Evolutionary conservation across 345 rosid genomes (phyloP).

Genomic region (Punica granatum): DNA sequence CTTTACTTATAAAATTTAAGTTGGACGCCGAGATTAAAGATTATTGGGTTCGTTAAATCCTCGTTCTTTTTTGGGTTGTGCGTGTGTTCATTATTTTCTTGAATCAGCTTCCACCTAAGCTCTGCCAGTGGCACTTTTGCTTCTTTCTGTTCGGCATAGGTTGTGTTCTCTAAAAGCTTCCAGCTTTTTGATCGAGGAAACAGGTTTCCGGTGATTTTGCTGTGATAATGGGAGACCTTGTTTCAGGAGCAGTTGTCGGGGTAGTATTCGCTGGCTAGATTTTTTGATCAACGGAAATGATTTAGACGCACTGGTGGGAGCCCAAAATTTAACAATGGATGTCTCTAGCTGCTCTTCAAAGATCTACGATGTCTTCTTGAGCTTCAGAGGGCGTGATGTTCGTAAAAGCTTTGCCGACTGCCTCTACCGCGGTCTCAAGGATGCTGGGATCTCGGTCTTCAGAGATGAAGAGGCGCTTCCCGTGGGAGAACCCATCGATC

Average conservation of each 20-base stretch:
- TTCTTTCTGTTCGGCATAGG: background rate
- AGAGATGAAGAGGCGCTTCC: conserved; percentile 8
- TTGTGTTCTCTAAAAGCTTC: background rate
- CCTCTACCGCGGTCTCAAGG: conserved; percentile 3
- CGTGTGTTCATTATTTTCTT: background rate
- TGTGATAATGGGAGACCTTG: background rate
- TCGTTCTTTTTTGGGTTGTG: background rate
- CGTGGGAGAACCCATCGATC: background rate
- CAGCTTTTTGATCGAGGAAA: background rate
- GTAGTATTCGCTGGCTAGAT: background rate
- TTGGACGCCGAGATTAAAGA: no score
- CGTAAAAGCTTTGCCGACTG: conserved; percentile 6
- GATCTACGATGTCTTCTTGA: conserved; percentile 13
- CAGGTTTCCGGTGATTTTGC: background rate
- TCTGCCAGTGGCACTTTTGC: background rate
- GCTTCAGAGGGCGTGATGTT: conserved; percentile 6
- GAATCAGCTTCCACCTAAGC: background rate
- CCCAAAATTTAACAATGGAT: background rate
- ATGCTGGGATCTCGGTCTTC: conserved; percentile 8
- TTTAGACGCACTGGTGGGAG: no score
- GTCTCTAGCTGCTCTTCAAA: background rate
- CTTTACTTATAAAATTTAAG: no score
- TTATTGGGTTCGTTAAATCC: no score
- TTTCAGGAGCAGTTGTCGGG: background rate
- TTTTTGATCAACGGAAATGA: no score